Base-by-base conservation (phyloP, 164 flowering plant genomes). In the Taxillus chinensis region DNA sequence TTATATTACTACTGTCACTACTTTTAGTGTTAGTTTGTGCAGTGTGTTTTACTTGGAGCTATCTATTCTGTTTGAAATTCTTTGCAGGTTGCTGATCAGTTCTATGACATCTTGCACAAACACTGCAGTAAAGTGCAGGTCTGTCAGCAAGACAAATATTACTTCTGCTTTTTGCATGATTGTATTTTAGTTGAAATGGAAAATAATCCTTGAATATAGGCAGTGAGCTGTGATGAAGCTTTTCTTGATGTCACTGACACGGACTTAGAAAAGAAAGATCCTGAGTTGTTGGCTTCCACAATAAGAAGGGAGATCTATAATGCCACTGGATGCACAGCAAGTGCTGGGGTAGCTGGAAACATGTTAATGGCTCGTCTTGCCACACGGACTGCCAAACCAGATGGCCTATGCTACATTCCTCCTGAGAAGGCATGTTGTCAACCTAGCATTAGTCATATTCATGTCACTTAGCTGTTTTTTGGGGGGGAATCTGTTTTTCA, bases 211-310 rank as follows among this genome's bases (percentile, higher is more conserved):
- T 62, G 55, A 61, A 45, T 72, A 16, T 76, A 93, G 97, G 99
- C 97, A 37, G 87, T 95, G 17, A 91, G 99, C 72, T 95, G 97
- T 76, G 97, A 91, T 73, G 99, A 95, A 79, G 99, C 97, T 50
- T 89, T 91, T 76, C 66, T 95, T 68, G 99, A 91, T 74, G 79
- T 85, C 43, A 65, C 82, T 17, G 84, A 79, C 59, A 74, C 68
- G 12, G 79, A 71, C 45, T 27, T 27, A 27, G 27, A 27, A 27
- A 80, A 63, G 57, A 67, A 71, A 41, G 84, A 91, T 71, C 86
- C 90, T 69, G 82, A 85, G 71, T 57, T 65, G 62, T 70, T 89
- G 57, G 93, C 96, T 67, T 84, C 89, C 58, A 53, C 59, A 54
- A 80, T 89, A 63, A 80, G 97, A 73, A 76, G 79, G 64, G 96